phyloP scores from a whole-genome alignment of 2,329 filamentous ascomycete genomes.

The Epichloe gansuensis region DNA sequence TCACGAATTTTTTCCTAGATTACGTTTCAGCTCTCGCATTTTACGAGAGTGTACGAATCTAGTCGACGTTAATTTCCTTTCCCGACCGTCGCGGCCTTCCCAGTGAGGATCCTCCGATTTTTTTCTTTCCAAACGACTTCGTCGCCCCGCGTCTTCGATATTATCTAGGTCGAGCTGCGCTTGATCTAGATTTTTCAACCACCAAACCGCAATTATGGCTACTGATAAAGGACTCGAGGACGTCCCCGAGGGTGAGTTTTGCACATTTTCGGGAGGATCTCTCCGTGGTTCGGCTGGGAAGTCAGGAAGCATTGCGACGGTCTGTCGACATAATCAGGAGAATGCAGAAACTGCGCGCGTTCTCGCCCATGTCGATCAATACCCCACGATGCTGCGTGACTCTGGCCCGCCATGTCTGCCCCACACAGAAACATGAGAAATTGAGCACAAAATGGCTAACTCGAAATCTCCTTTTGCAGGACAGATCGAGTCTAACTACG shows the following conservation, averaged over 20 bases:
- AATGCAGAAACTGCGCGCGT: background rate
- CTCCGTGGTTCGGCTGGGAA: background rate
- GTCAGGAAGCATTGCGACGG: background rate
- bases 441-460: constrained; percentile 8
- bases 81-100: constrained; percentile 22
- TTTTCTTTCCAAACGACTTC: constrained; percentile 18
- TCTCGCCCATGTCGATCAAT: background rate
- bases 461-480: constrained; percentile 39
- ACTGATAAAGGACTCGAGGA: constrained; percentile 97
- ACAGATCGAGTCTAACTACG: constrained; percentile 99
- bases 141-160: constrained; percentile 29
- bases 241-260: constrained; percentile 76
- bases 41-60: constrained; percentile 38
- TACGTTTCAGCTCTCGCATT: constrained; percentile 27
- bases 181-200: constrained; percentile 54
- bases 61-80: constrained; percentile 24
- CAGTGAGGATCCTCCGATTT: constrained; percentile 24
- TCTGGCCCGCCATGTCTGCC: background rate
- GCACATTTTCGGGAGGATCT: background rate
- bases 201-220: constrained; percentile 85
- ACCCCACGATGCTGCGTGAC: background rate
- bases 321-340: background rate
- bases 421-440: background rate
- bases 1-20: constrained; percentile 30
- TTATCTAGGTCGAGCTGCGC: constrained; percentile 62